Evolutionary conservation across 23 red algal genomes (phyloP).

Genomic region (Chondrus crispus): DNA sequence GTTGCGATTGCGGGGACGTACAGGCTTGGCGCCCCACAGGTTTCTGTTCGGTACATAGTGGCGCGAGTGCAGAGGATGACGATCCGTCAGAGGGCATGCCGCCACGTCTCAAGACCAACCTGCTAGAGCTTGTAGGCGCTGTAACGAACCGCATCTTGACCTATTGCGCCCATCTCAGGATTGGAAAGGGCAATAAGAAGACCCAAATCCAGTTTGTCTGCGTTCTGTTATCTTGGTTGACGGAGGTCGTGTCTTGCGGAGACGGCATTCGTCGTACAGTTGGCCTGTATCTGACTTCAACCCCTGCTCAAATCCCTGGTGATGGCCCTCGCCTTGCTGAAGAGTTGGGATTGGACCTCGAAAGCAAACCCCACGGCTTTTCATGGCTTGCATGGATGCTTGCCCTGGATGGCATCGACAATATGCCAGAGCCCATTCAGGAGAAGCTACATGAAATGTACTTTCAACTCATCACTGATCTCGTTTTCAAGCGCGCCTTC

Average conservation of each 20-base stretch:
- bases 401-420: constrained; percentile 33
- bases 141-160: not conserved
- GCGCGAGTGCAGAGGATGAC: constrained; percentile 35
- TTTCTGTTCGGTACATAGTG: constrained; percentile 63
- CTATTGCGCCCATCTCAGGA: not conserved
- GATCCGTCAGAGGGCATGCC: constrained; percentile 24
- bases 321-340: no score
- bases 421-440: not conserved
- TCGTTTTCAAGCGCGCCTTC: constrained; percentile 71
- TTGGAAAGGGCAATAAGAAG: not conserved
- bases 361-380: not conserved
- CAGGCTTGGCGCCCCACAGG: constrained; percentile 68
- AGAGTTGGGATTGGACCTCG: not conserved
- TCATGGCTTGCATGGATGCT: constrained; percentile 68
- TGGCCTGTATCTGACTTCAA: constrained; percentile 18
- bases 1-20: constrained; percentile 89
- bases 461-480: constrained; percentile 77
- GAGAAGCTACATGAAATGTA: constrained; percentile 54
- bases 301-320: not conserved
- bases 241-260: constrained; percentile 42
- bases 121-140: not conserved
- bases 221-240: constrained; percentile 36
- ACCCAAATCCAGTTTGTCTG: not conserved
- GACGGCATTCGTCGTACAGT: constrained; percentile 64
- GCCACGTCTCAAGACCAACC: constrained; percentile 10